Evolutionary conservation across 1,139 yeast genomes (phyloP).

Genomic region (Meyerozyma smithsonii): DNA sequence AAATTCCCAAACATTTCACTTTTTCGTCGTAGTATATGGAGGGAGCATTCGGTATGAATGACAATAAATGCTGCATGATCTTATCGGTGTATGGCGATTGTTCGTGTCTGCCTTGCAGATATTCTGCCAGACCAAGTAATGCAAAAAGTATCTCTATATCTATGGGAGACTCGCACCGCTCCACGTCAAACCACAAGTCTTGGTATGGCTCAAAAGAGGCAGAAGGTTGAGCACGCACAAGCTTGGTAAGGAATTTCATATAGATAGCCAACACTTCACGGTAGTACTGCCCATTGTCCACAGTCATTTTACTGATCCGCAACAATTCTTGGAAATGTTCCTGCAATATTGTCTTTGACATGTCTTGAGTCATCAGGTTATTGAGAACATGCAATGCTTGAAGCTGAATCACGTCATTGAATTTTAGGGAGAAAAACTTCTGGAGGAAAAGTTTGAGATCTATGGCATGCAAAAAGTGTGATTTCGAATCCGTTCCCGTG

Average conservation of each 20-base stretch:
- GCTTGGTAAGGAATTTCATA: constrained; percentile 28
- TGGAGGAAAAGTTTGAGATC: constrained; percentile 14
- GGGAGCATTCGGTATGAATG: neutral
- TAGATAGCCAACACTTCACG: constrained; percentile 26
- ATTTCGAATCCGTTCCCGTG: constrained; percentile 15
- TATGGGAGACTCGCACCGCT: neutral
- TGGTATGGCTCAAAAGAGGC: neutral
- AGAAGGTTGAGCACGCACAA: constrained; percentile 14
- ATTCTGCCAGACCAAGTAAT: neutral
- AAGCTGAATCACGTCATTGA: constrained; percentile 35
- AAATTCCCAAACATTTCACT: neutral
- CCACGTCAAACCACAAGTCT: neutral
- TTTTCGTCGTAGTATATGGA: neutral
- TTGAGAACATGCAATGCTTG: constrained; percentile 36
- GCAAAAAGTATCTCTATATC: neutral
- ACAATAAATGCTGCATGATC: neutral
- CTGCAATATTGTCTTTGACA: constrained; percentile 13
- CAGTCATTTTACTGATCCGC: constrained; percentile 24
- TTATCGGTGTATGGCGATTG: neutral
- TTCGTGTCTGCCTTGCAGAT: neutral
- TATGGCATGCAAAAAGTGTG: constrained; percentile 13
- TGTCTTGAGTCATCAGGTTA: constrained; percentile 20
- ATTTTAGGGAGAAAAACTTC: constrained; percentile 18
- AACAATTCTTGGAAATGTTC: constrained; percentile 10
- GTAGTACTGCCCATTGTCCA: constrained; percentile 36